phyloP scores from a whole-genome alignment of 352 stramenopile species.

The Halophytophthora batemanensis region DNA sequence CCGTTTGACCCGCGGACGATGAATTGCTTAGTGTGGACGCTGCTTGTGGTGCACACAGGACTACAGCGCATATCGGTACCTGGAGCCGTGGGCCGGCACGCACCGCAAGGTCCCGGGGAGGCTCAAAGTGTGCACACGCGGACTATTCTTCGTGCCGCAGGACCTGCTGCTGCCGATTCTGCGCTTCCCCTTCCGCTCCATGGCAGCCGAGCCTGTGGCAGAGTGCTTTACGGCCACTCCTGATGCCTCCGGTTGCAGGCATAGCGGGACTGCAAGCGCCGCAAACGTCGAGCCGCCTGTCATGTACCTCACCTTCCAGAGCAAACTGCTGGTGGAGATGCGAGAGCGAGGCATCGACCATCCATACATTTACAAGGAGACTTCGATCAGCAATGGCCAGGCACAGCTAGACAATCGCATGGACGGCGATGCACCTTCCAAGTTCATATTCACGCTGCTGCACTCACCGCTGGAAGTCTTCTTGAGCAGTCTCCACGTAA shows the following conservation, averaged over 20 bases:
- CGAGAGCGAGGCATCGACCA: conserved; percentile 65
- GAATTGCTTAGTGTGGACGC: too few relatives aligned
- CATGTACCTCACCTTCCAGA: conserved; percentile 62
- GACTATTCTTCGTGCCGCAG: conserved; percentile 87
- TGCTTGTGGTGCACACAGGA: conserved; percentile 33
- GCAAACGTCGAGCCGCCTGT: conserved; percentile 5
- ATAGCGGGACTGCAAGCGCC: background rate
- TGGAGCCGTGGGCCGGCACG: conserved; percentile 34
- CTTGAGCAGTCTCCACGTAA: conserved; percentile 53
- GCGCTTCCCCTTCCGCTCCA: conserved; percentile 77
- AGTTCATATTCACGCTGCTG: conserved; percentile 75
- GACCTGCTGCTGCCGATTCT: conserved; percentile 68
- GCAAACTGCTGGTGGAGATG: conserved; percentile 65
- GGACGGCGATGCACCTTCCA: conserved; percentile 21
- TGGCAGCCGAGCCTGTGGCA: conserved; percentile 43
- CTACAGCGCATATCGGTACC: conserved; percentile 57
- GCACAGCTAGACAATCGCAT: conserved; percentile 2
- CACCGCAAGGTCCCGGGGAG: conserved; percentile 51
- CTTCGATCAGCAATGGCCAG: conserved; percentile 4
- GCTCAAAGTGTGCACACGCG: conserved; percentile 84
- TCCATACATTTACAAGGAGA: conserved; percentile 55
- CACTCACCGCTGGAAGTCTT: conserved; percentile 66
- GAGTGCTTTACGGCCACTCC: conserved; percentile 44
- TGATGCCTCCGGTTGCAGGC: background rate
- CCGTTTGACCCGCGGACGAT: background rate